Base-by-base conservation (phyloP, 179 eudicot genomes). In the Gypsophila paniculata region DNA sequence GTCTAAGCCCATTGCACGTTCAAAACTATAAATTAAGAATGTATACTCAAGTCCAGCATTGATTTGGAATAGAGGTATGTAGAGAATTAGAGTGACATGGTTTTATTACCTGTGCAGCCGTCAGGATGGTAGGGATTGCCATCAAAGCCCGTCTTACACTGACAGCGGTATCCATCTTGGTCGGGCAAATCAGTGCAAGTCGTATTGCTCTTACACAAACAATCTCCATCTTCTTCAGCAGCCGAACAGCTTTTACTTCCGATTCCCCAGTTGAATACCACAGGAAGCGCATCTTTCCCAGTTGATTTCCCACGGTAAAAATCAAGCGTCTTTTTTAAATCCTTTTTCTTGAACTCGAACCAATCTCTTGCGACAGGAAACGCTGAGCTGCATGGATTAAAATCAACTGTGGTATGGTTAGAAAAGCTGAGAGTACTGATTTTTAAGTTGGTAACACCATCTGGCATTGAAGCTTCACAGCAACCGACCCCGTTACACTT, bases 401-500 rank as follows among this genome's bases (percentile, higher is more conserved):
- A 70, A 5, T 2, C 0, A 10, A 79, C 77, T 0, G 1, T 0
- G 2, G 18, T 51, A 38, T 79, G 81, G n/a, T 67, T 70, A 11
- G 3, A 4, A 1, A 5, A 68, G 60, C 76, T 82, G 0, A 2
- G 0, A 17, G 15, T 8, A 2, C 55, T 19, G 0, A 19, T 8
- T 3, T 42, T 53, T 17, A 75, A 36, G 13, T 32, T 51, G 21
- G 51, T 62, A 2, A 84, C 68, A 0, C 76, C 83, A 3, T 71
- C 75, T 0, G 83, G 83, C 10, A 79, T 76, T 0, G 73, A 38
- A 1, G 78, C 75, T 15, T 72, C 58, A 38, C 85, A 84, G 46
- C 87, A 84, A 0, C 85, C 85, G 0, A 71, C 36, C 18, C 87
- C 85, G 5, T 78, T 62, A 21, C 87, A 84, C 0, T 73, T 25